Evolutionary conservation across 1,284 basidiomycete species (phyloP), one percentile per base, ranked within the genome.

Genomic region (Boletellus deceptivus): DNA sequence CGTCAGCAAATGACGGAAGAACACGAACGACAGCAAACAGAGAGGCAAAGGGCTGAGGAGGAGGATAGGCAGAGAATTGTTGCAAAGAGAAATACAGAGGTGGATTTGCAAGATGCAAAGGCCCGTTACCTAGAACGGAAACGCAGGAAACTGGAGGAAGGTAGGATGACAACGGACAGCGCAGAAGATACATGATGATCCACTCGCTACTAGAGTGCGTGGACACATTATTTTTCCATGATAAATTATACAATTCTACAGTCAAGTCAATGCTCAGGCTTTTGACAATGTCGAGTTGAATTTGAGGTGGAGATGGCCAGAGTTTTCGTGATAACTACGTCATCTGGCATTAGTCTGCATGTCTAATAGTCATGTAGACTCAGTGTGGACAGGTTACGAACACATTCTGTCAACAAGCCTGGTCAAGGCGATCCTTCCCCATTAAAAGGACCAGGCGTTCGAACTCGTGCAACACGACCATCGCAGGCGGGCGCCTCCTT

Each of bases 121-220:
- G 82, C 87, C 57, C 78, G 92, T 51, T 93, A 88, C 63, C 64
- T 91, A 48, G 84, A 85, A 59, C 76, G 93, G 55, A 95, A 95
- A 72, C 79, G 89, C 50, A 81, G 79, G 59, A 86, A 81, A 61
- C 56, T 92, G 60, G 89, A 91, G 65, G 78, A 80, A 57, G 48
- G 33, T 25, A 22, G 34, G 40, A 34, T 25, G 2, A 35, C 38
- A 18, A 49, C 37, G 29, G 46, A 17, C 37, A 24, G 27, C 40
- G 40, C 20, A 24, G 54, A 25, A 35, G 53, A 60, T 7, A 27
- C 14, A 40, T 54, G 39, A 16, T 65, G 44, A 61, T n/a, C 16
- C 17, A n/a, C 34, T 11, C 10, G 29, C 29, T 31, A 22, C 22
- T 22, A 22, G 22, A 22, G 22, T 22, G 22, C 22, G 22, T 22